Evolutionary conservation across 495 filamentous ascomycete genomes (phyloP).

Genomic region (Penicilliopsis zonata): DNA sequence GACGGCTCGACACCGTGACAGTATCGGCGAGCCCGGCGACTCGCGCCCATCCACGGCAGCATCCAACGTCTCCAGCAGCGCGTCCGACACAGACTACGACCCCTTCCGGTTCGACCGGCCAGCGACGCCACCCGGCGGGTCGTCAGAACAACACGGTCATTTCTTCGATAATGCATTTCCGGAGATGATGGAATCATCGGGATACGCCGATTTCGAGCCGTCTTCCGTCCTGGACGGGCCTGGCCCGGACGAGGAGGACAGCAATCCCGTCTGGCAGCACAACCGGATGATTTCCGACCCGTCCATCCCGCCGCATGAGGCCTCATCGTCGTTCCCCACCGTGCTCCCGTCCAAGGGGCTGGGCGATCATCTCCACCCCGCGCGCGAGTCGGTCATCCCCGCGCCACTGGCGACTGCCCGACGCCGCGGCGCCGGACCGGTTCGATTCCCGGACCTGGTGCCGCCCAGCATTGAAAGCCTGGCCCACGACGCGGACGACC

Average conservation of each 20-base stretch:
- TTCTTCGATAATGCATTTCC: slow-evolving; percentile 16
- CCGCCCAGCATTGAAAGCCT: slow-evolving; percentile 23
- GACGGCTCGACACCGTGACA: slow-evolving; percentile 3
- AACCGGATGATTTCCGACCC: neutral
- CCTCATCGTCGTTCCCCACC: slow-evolving; percentile 8
- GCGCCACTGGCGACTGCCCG: slow-evolving; percentile 10
- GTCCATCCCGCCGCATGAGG: neutral
- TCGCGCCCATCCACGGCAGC: slow-evolving; percentile 32
- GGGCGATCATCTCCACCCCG: neutral
- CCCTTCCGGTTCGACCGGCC: slow-evolving; percentile 35
- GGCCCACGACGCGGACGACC: slow-evolving; percentile 21
- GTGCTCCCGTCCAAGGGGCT: slow-evolving; percentile 6
- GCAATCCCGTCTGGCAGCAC: slow-evolving; percentile 11
- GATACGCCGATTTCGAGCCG: slow-evolving; percentile 12
- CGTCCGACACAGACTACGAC: slow-evolving; percentile 33
- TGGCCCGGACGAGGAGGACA: slow-evolving; percentile 24
- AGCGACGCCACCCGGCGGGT: slow-evolving; percentile 11
- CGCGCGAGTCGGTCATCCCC: slow-evolving; percentile 15
- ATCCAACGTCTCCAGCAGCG: slow-evolving; percentile 19
- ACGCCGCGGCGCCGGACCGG: slow-evolving; percentile 1
- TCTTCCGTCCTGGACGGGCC: slow-evolving; percentile 24
- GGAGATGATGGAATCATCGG: slow-evolving; percentile 8
- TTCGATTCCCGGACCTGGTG: slow-evolving; percentile 21
- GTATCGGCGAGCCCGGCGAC: slow-evolving; percentile 13
- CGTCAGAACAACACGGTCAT: slow-evolving; percentile 5